Conservation (phyloP, 768 basidiomycete species). For the Tulasnella sp. region DNA sequence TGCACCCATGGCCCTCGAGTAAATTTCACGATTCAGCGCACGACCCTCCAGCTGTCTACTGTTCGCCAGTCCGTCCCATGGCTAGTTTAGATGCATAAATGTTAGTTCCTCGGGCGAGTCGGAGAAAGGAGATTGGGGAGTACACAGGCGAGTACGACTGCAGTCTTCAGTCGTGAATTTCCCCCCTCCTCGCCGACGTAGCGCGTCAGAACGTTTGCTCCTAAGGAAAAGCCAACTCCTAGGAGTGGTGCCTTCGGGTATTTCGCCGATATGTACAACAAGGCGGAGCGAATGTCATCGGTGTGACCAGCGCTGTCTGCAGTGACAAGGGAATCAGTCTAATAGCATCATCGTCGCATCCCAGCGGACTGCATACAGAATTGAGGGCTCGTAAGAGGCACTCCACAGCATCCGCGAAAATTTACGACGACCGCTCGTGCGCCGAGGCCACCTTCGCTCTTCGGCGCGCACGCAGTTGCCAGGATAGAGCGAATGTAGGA, state of each 20-base stretch:
- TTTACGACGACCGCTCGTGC: slow-evolving; percentile 88
- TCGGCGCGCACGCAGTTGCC: slow-evolving; percentile 58
- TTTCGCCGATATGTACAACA: slow-evolving; percentile 60
- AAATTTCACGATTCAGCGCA: slow-evolving; percentile 23
- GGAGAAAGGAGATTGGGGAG: neutral
- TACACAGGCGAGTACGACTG: slow-evolving; percentile 67
- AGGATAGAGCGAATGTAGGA: slow-evolving; percentile 81
- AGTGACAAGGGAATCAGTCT: neutral
- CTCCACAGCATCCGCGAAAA: slow-evolving; percentile 86
- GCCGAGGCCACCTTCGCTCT: slow-evolving; percentile 76
- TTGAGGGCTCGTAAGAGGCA: slow-evolving; percentile 72
- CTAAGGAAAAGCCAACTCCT: slow-evolving; percentile 88
- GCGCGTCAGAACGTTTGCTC: slow-evolving; percentile 82
- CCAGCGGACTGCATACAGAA: slow-evolving; percentile 37
- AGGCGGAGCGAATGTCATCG: slow-evolving; percentile 74
- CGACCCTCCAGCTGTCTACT: slow-evolving; percentile 20
- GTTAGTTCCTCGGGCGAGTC: neutral
- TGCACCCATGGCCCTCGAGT: slow-evolving; percentile 27
- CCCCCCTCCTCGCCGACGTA: slow-evolving; percentile 81
- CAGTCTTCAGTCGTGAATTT: slow-evolving; percentile 52
- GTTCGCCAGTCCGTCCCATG: slow-evolving; percentile 20
- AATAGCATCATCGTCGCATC: slow-evolving; percentile 23
- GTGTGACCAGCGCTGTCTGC: slow-evolving; percentile 76
- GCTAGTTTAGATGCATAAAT: neutral
- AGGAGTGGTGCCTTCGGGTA: slow-evolving; percentile 78